Evolutionary conservation across 305 asterid genomes (phyloP).

Genomic region (Fraxinus dipetala): DNA sequence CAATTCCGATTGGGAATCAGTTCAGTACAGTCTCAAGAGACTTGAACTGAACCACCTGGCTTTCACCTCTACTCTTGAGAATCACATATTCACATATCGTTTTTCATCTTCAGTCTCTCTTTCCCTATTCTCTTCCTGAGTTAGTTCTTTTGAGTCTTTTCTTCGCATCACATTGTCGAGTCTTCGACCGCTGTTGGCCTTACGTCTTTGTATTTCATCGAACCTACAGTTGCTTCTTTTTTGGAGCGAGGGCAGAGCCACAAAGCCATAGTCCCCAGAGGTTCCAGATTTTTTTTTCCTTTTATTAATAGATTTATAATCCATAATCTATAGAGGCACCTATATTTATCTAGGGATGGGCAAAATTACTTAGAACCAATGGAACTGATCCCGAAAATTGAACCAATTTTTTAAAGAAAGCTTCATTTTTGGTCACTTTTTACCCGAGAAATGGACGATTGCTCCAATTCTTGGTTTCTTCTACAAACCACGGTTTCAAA

Average conservation of each 20-base stretch:
- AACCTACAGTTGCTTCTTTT: not conserved
- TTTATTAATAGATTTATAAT: not conserved
- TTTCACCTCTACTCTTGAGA: not conserved
- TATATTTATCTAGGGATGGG: not conserved
- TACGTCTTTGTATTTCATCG: not conserved
- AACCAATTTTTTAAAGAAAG: not conserved
- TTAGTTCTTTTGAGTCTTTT: not conserved
- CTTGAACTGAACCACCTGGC: not conserved
- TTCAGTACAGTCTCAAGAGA: not conserved
- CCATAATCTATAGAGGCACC: not conserved
- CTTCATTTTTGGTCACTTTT: not conserved
- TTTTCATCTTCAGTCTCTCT: not conserved
- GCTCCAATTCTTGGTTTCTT: not conserved
- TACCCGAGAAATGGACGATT: not conserved
- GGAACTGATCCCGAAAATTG: not conserved
- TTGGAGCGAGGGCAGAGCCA: not conserved
- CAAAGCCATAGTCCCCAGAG: not conserved
- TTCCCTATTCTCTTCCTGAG: not conserved
- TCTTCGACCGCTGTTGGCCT: not conserved
- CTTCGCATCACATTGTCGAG: not conserved
- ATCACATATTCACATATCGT: not conserved
- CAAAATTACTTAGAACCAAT: not conserved
- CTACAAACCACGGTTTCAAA: not conserved
- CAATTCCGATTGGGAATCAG: not conserved
- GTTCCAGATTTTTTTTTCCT: not conserved